Percentiles rank a stretch among this genome's conserved stretches.
These are phyloP conservation scores for Zasmidium angulare DNA, from an alignment of 2,329 filamentous ascomycete species.

Conservation along the genomic window DNA sequence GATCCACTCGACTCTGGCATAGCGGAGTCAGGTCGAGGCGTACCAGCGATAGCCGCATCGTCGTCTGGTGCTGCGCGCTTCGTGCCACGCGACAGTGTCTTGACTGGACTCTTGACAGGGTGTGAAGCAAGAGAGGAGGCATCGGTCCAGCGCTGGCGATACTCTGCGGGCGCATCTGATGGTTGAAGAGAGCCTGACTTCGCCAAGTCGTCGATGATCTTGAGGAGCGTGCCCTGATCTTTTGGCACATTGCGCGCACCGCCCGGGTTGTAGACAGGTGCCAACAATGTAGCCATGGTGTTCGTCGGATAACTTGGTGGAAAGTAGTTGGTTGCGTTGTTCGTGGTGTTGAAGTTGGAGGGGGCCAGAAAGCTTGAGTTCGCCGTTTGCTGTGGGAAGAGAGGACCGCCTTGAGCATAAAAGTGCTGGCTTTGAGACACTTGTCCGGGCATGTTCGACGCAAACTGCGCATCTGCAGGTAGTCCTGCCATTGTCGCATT, in stretches of 20 bases:
- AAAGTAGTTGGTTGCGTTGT: too few relatives aligned
- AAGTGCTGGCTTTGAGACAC: too few relatives aligned
- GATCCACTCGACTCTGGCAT: not conserved
- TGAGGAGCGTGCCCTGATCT: too few relatives aligned
- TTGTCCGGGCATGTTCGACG: too few relatives aligned
- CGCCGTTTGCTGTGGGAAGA: not conserved
- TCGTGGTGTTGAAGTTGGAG: too few relatives aligned
- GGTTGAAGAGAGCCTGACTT: too few relatives aligned
- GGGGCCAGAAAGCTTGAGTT: not conserved
- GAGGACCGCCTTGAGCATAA: too few relatives aligned
- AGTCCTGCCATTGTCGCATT: too few relatives aligned
- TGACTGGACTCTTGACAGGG: conserved; percentile 7
- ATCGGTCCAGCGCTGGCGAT: not conserved
- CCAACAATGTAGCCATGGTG: not conserved
- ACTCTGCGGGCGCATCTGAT: not conserved
- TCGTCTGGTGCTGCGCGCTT: conserved; percentile 8
- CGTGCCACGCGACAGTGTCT: conserved; percentile 4
- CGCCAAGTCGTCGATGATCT: too few relatives aligned
- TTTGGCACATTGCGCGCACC: too few relatives aligned
- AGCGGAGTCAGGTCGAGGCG: not conserved
- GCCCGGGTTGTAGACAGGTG: not conserved
- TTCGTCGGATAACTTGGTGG: not conserved
- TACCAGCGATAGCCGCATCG: not conserved
- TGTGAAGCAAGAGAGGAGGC: not conserved
- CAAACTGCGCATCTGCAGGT: too few relatives aligned